Conservation (phyloP, 805 yeast genomes). For the Kazachstania kunashirensis region DNA sequence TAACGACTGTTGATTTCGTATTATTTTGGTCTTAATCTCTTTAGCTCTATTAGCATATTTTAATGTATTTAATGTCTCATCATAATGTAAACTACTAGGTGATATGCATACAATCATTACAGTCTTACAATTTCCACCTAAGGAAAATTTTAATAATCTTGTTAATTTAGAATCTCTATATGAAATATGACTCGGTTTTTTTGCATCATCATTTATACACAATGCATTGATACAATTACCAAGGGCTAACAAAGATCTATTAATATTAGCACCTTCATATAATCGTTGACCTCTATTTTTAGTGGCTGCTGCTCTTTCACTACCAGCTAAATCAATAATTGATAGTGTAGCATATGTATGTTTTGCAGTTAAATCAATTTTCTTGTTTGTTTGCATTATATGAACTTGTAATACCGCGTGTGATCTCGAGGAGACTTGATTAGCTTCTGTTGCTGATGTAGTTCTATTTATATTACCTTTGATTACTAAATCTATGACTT, state of each 20-base stretch:
- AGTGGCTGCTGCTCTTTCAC: constrained; percentile 89
- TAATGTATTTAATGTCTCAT: constrained; percentile 83
- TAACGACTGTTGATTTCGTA: constrained; percentile 62
- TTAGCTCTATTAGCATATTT: constrained; percentile 90
- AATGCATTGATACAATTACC: constrained; percentile 93
- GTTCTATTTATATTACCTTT: constrained; percentile 70
- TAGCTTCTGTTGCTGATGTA: constrained; percentile 82
- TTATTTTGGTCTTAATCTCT: constrained; percentile 73
- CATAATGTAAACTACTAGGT: constrained; percentile 80
- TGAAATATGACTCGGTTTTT: constrained; percentile 54
- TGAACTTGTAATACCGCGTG: constrained; percentile 87
- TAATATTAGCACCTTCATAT: constrained; percentile 89
- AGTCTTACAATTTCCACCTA: constrained; percentile 91
- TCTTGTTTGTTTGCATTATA: constrained; percentile 44
- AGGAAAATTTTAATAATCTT: constrained; percentile 72
- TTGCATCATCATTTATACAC: constrained; percentile 56
- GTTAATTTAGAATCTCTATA: constrained; percentile 88
- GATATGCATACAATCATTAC: constrained; percentile 93
- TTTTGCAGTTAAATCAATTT: constrained; percentile 54
- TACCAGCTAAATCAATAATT: constrained; percentile 88
- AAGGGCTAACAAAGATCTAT: constrained; percentile 74
- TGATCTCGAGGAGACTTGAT: constrained; percentile 81
- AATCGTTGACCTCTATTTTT: constrained; percentile 72
- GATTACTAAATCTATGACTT: constrained; percentile 69
- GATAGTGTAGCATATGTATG: constrained; percentile 74